Conservation (phyloP, 116 monocot species). For the Phalaenopsis hybrid region DNA sequence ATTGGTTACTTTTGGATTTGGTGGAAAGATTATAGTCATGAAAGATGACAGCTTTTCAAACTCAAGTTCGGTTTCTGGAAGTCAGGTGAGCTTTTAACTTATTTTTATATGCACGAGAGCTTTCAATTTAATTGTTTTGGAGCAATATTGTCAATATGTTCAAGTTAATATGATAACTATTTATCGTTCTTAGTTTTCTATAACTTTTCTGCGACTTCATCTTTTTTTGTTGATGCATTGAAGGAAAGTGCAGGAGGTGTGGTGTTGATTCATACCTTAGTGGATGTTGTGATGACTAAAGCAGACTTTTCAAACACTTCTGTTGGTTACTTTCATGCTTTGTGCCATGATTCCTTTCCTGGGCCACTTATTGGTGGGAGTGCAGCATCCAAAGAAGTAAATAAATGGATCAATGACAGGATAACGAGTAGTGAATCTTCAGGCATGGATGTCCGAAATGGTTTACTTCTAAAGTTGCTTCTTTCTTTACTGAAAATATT, state of each 20-base stretch:
- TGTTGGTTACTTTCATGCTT: constrained; percentile 47
- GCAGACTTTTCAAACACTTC: constrained; percentile 19
- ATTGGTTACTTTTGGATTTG: constrained; percentile 92
- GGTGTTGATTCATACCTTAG: constrained; percentile 60
- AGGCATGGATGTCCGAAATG: constrained; percentile 43
- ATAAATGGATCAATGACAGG: constrained; percentile 93
- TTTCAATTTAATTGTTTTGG: neutral
- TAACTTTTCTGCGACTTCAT: neutral
- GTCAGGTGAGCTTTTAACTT: constrained; percentile 31
- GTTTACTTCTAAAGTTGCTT: constrained; percentile 52
- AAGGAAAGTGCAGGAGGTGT: constrained; percentile 35
- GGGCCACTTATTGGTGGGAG: constrained; percentile 92
- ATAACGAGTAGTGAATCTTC: constrained; percentile 43
- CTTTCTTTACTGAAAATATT: constrained; percentile 78
- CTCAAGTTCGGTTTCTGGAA: constrained; percentile 38
- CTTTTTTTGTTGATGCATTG: constrained; percentile 7
- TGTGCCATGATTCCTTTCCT: constrained; percentile 77
- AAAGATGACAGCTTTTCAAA: constrained; percentile 40
- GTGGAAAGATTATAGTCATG: constrained; percentile 84
- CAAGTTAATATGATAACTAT: constrained; percentile 1
- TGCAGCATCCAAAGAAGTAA: constrained; percentile 76
- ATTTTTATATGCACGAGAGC: constrained; percentile 1
- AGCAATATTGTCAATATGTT: neutral
- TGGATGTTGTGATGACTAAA: constrained; percentile 53
- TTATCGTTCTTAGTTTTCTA: constrained; percentile 2